Base-by-base conservation (phyloP, 2,329 filamentous ascomycete species). In the Emericellopsis atlantica region DNA sequence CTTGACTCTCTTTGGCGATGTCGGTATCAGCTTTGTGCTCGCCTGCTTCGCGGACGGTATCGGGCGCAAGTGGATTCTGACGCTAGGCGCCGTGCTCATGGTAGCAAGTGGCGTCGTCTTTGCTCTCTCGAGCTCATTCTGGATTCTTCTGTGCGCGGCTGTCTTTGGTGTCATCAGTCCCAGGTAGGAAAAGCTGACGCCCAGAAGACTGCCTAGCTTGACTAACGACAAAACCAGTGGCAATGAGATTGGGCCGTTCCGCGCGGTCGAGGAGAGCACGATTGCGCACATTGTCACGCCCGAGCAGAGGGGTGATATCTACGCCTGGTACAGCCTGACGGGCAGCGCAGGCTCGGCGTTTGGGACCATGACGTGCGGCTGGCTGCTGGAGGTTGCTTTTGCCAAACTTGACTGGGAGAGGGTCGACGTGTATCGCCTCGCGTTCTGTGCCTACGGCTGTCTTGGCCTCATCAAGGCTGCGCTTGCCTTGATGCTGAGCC, bases 161-260 rank as follows among this genome's bases (percentile, higher is more conserved):
- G 62, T 81, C 14, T 46, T 80, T 7, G 77, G 77, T 5, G 75
- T 81, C 38, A 75, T 81, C 29, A 79, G 73, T 52, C 73, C 74
- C 4, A 67, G 26, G 26, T 15, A 12, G 12, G 15, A 21, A 29
- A 5, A 40, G 2, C 6, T n/a, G 23, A 32, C 14, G 18, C 12
- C 26, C 9, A 9, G 6, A 29, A 12, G 9, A 9, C 15, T 10
- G 21, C 14, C 40, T 41, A 14, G 14, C 16, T 11, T 8, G 15
- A 5, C 43, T 2, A 9, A 24, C 7, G 12, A 6, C 24, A 42
- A 42, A n/a, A 74, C 8, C 12, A 29, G 73, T 50, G 76, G 76
- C 7, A 78, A 75, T 42, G 76, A 81, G 50, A 79, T 79, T 40
- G 76, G 75, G 0, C 76, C 76, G 0, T 80, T 81, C 44, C 64